A percentile compares a stretch with the other conserved stretches of the same genome.
These are phyloP conservation scores for Prunus mira DNA, from an alignment of 306 rosid genomes.

Conservation along the genomic window DNA sequence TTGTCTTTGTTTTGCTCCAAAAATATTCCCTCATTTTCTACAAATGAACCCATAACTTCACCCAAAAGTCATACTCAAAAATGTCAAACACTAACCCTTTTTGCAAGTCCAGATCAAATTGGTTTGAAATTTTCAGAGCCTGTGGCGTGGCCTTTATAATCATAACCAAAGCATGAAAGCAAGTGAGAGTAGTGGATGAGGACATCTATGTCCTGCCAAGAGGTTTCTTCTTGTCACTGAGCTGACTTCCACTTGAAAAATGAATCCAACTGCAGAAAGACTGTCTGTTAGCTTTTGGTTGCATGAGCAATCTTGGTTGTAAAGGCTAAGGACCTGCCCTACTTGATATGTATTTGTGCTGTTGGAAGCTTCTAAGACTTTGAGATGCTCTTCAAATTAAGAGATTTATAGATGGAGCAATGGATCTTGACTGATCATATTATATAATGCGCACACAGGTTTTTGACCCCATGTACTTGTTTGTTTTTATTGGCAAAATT, in stretches of 20 bases:
- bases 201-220: conserved; percentile 47
- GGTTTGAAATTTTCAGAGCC: conserved; percentile 47
- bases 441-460: not conserved
- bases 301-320: conserved; percentile 45
- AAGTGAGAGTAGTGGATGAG: conserved; percentile 30
- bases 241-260: conserved; percentile 45
- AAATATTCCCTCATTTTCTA: conserved; percentile 8
- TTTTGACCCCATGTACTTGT: conserved; percentile 11
- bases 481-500: conserved; percentile 23
- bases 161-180: conserved; percentile 15
- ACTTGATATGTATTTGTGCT: conserved; percentile 45
- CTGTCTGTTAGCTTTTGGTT: conserved; percentile 65
- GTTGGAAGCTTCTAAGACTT: conserved; percentile 69
- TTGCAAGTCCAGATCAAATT: conserved; percentile 19
- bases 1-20: conserved; percentile 14
- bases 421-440: not conserved
- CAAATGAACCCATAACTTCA: not conserved
- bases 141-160: conserved; percentile 1
- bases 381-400: conserved; percentile 40
- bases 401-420: not conserved
- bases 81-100: conserved; percentile 24
- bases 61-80: conserved; percentile 35
- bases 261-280: conserved; percentile 34
- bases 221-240: conserved; percentile 53
- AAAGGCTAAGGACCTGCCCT: conserved; percentile 42